Base-by-base conservation (phyloP, 345 rosid genomes). In the Camelina laxa region DNA sequence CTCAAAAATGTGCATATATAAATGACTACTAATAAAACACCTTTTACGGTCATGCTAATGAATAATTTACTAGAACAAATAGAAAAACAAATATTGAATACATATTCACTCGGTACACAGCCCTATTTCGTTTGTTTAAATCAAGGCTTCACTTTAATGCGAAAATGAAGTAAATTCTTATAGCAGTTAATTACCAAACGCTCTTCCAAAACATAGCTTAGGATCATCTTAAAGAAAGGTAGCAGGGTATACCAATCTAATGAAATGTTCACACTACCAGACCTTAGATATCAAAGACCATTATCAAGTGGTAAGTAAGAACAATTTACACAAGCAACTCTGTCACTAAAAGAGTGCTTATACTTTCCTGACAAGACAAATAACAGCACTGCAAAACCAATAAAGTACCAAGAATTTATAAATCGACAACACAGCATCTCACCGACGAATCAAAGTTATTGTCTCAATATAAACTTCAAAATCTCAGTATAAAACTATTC, bases 401-500 rank as follows among this genome's bases (percentile, higher is more conserved):
- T 24, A 39, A 7, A 17, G 64, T 6, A 33, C 14, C 48, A 21
- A 3, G 58, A 9, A 20, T 42, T 14, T 20, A 17, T 5, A 45
- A 5, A 33, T 31, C 35, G 31, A 35, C 38, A 47, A 47, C 36
- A 45, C n/a, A 70, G 36, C 48, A 31, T 33, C 56, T 59, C 47
- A 58, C 36, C 24, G 0, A 31, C 24, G 2, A 20, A 59, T 9
- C 54, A 30, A 45, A 19, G 6, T 13, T 70, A 22, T 44, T 19
- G 44, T 53, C 49, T 70, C 36, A 59, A 35, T 33, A 59, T 70
- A 39, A 22, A 55, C 54, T 57, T 44, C 56, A 57, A 27, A 4
- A 55, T 58, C 56, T 31, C 57, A 47, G 22, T 59, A 45, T 71
- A 71, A 39, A 35, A 11, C 15, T 47, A 60, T 64, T 13, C 45